Evolutionary conservation across 345 rosid species (phyloP), one percentile per base, ranked within the genome.

Genomic region (Iberis pinnata): DNA sequence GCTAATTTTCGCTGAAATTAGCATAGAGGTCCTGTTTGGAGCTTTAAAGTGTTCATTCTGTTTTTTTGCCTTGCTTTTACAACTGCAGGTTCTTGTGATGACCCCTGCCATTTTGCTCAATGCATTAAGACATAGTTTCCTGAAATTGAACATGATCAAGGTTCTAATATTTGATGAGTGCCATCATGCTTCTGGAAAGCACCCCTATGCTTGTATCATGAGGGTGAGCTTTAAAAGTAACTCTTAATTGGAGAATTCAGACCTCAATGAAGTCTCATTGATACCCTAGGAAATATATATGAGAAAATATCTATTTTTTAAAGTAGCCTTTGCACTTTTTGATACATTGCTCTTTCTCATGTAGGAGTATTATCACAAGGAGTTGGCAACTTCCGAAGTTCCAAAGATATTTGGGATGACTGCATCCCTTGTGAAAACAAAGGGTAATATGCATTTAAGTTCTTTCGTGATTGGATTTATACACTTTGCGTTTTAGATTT

Each of bases 391-490:
- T 27, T 35, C 53, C 4, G 17, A 62, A 41, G 74, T 85, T 67
- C 98, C 98, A 1, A 68, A 88, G 72, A 81, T 92, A 68, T 73
- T 83, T 47, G 98, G 98, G 43, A 79, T 88, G 98, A 92, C 95
- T 20, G 96, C 96, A 26, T 92, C 96, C 41, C 98, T 71, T 16
- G 84, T 92, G 45, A 84, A 85, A 58, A 56, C 86, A 14, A 88
- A 88, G 67, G 89, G 96, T 88, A 31, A 25, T 29, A 54, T 14
- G 58, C 61, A 38, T 51, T 38, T 45, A n/a, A 18, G 46, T 51
- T 51, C 19, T 39, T 20, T 41, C 18, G 33, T 40, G 15, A 5
- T 56, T 58, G 29, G 38, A 11, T 58, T 9, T 58, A 9, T 39
- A n/a, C 14, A 11, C 22, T 41, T 12, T 49, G 13, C 24, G 18